phyloP scores from a whole-genome alignment of 768 basidiomycete genomes.

The Tylopilus sp. region DNA sequence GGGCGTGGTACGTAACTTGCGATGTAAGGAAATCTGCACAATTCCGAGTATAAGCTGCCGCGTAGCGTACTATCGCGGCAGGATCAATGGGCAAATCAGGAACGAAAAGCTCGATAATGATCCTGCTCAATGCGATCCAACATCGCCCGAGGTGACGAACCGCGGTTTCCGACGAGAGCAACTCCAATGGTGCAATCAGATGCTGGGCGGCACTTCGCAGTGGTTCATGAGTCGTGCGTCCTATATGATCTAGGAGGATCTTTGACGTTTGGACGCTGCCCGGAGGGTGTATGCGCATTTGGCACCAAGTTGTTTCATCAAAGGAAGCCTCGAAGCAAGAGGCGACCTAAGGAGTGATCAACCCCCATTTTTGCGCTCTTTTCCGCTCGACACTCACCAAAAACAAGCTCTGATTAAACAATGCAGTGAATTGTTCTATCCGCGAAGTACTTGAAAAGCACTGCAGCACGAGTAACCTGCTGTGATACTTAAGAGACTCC shows the following conservation, averaged over 20 bases:
- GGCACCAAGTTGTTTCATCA: constrained; percentile 23
- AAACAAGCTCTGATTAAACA: constrained; percentile 40
- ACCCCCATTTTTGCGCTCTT: not conserved
- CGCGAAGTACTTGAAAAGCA: constrained; percentile 38
- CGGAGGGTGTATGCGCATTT: constrained; percentile 6
- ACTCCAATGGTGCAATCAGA: constrained; percentile 26
- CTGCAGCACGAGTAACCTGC: constrained; percentile 37
- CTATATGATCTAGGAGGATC: constrained; percentile 31
- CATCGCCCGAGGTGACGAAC: constrained; percentile 39
- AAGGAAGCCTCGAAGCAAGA: constrained; percentile 43
- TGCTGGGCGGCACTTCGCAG: constrained; percentile 35
- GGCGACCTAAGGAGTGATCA: constrained; percentile 31
- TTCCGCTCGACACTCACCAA: constrained; percentile 35
- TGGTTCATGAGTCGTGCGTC: constrained; percentile 30
- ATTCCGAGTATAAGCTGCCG: constrained; percentile 40
- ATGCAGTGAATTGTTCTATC: constrained; percentile 37
- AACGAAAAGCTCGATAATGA: constrained; percentile 69
- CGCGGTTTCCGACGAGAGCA: constrained; percentile 16
- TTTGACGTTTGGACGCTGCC: constrained; percentile 18
- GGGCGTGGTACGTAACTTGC: constrained; percentile 52
- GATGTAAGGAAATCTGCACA: constrained; percentile 39
- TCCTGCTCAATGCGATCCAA: constrained; percentile 60
- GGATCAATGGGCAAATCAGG: constrained; percentile 89
- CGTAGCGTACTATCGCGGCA: constrained; percentile 55
- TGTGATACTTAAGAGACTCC: constrained; percentile 35